Conservation (phyloP, 208 protist genomes). For the Trypanosoma cruzi region DNA sequence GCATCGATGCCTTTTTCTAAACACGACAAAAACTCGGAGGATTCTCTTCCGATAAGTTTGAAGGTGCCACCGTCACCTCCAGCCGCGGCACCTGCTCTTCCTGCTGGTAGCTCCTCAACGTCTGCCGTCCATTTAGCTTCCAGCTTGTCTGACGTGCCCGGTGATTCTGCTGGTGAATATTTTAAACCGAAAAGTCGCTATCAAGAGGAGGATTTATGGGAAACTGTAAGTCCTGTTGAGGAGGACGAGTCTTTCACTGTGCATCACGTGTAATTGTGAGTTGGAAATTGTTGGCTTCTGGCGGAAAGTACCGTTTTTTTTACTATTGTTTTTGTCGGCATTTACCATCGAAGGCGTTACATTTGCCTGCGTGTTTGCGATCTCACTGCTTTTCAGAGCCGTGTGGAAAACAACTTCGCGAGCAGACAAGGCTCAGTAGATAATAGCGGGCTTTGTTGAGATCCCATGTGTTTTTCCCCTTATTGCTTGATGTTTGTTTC, state of each 20-base stretch:
- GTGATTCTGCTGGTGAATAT: not conserved
- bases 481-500: not conserved
- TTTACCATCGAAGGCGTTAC: not conserved
- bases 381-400: too few species aligned
- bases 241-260: slow-evolving; percentile 33
- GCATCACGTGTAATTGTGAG: slow-evolving; percentile 18
- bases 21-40: not conserved
- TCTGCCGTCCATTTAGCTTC: not conserved
- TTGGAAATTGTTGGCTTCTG: not conserved
- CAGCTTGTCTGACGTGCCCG: slow-evolving; percentile 1
- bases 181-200: slow-evolving; percentile 2
- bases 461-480: slow-evolving; percentile 8
- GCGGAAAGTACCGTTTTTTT: not conserved
- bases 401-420: too few species aligned
- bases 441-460: not conserved
- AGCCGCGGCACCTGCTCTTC: not conserved
- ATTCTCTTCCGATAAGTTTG: not conserved
- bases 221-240: slow-evolving; percentile 4
- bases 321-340: not conserved
- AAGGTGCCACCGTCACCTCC: not conserved
- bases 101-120: not conserved
- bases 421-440: not conserved
- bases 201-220: slow-evolving; percentile 8
- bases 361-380: too few species aligned
- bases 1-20: not conserved